A percentile compares a stretch with the other conserved stretches of the same genome.
Conservation (phyloP, 2,329 filamentous ascomycete genomes). For the Chaetoscypha palmicola region DNA sequence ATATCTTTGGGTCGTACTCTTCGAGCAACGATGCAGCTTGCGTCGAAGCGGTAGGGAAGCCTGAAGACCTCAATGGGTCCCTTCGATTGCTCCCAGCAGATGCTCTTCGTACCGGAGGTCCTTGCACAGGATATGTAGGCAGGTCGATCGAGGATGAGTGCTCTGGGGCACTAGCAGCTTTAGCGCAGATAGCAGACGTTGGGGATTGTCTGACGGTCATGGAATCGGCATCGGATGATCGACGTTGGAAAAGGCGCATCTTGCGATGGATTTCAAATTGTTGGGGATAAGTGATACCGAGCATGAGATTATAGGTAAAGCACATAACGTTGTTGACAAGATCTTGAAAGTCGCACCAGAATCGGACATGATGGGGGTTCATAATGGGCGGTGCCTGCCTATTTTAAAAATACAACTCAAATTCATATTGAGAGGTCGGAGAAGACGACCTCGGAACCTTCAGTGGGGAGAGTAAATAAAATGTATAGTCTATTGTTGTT, state of each 20-base stretch:
- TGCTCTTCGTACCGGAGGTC: not conserved
- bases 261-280: not conserved
- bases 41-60: too few species aligned
- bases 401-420: not conserved
- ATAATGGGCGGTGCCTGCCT: not conserved
- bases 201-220: not conserved
- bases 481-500: not conserved
- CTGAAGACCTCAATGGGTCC: not conserved
- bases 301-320: not conserved
- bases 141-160: not conserved
- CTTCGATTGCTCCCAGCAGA: not conserved
- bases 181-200: not conserved
- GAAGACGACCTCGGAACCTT: too few species aligned
- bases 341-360: not conserved
- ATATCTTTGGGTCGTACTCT: conserved; percentile 12
- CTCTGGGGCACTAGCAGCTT: not conserved
- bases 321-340: not conserved
- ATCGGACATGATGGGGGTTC: not conserved
- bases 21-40: conserved; percentile 8
- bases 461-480: not conserved
- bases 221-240: not conserved
- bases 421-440: too few species aligned
- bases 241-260: not conserved
- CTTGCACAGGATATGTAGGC: not conserved
- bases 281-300: not conserved